phyloP scores from a whole-genome alignment of 2,329 filamentous ascomycete genomes.

The Dactylonectria macrodidyma region DNA sequence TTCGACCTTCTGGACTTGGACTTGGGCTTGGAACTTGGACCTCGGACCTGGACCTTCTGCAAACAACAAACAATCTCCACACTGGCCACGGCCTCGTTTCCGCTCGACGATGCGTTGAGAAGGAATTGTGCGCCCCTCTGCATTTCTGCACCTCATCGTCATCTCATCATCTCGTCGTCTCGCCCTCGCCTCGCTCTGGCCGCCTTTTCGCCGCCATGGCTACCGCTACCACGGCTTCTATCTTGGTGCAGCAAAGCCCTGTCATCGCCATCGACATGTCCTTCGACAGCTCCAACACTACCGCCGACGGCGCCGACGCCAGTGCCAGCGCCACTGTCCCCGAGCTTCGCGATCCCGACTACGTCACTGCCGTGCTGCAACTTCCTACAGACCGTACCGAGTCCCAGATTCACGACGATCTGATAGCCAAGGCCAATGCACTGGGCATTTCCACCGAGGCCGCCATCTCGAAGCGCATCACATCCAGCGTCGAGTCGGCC shows the following conservation, averaged over 20 bases:
- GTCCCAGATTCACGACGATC: conserved; percentile 55
- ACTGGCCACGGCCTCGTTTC: conserved; percentile 27
- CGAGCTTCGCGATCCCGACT: conserved; percentile 59
- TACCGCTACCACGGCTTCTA: conserved; percentile 21
- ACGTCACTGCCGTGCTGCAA: conserved; percentile 57
- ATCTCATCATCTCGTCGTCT: conserved; percentile 34
- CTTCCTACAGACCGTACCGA: conserved; percentile 54
- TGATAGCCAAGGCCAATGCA: conserved; percentile 53
- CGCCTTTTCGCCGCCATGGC: conserved; percentile 35
- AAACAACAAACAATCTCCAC: conserved; percentile 11
- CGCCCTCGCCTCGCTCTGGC: conserved; percentile 15
- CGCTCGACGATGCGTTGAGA: conserved; percentile 43
- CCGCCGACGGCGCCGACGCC: conserved; percentile 34
- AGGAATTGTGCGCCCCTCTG: conserved; percentile 7
- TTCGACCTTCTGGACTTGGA: background rate
- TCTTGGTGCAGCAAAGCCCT: conserved; percentile 37
- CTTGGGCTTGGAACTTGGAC: too few relatives aligned
- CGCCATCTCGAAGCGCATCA: conserved; percentile 53
- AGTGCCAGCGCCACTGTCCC: conserved; percentile 45
- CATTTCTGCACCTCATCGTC: conserved; percentile 34
- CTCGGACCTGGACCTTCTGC: background rate
- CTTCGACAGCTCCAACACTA: conserved; percentile 36
- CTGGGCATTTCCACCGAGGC: conserved; percentile 53
- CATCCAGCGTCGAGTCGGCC: conserved; percentile 59
- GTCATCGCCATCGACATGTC: conserved; percentile 40